These are phyloP conservation scores for Ilyonectria mors-panacis DNA, from an alignment of 2,329 filamentous ascomycete species.

Conservation along the genomic window DNA sequence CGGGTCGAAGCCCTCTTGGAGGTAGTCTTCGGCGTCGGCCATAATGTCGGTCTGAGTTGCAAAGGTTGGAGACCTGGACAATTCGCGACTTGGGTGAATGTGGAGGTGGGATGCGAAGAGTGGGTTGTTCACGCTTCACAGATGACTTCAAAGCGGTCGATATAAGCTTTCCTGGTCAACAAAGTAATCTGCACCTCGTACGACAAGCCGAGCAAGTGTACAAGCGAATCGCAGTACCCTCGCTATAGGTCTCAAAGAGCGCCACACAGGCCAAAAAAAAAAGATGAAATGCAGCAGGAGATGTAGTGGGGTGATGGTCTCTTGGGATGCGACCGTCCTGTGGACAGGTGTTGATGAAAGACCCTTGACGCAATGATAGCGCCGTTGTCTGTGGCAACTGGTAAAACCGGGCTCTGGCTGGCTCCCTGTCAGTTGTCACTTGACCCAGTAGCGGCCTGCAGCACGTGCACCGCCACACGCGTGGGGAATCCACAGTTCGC, in stretches of 20 bases:
- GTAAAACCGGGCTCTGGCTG: constrained; percentile 31
- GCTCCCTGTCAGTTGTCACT: constrained; percentile 45
- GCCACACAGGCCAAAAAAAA: constrained; percentile 17
- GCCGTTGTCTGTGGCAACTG: constrained; percentile 60
- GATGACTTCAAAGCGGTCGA: constrained; percentile 24
- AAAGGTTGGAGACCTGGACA: constrained; percentile 24
- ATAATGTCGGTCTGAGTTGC: constrained; percentile 56
- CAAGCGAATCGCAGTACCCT: neutral
- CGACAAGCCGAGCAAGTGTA: constrained; percentile 1
- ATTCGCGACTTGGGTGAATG: constrained; percentile 22
- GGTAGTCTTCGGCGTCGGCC: constrained; percentile 84
- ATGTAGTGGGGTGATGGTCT: constrained; percentile 42
- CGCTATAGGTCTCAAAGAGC: constrained; percentile 5
- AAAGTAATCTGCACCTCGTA: constrained; percentile 30
- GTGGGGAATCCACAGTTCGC: neutral
- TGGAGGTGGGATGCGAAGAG: constrained; percentile 29
- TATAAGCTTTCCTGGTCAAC: constrained; percentile 33
- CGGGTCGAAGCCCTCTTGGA: constrained; percentile 89
- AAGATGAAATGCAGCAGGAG: constrained; percentile 24
- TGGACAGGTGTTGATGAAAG: constrained; percentile 46
- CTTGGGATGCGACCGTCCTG: constrained; percentile 37
- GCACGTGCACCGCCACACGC: constrained; percentile 33
- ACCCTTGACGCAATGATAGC: constrained; percentile 55
- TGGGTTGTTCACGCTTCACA: constrained; percentile 34
- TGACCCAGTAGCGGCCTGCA: constrained; percentile 31